Evolutionary conservation across 176 grass and related monocot genomes (phyloP).

Genomic region (Oryza rufipogon): DNA sequence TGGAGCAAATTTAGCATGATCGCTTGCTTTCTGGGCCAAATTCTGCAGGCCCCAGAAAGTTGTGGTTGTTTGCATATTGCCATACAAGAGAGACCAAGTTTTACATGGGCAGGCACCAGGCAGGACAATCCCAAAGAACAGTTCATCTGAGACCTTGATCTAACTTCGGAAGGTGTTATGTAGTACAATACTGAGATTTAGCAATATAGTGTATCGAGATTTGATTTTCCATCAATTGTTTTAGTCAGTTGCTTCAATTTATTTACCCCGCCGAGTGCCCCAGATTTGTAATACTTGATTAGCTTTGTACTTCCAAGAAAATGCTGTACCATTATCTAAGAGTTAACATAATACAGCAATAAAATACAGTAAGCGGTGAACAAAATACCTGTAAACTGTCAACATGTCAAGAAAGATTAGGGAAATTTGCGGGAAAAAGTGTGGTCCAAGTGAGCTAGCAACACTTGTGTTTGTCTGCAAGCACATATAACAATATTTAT

Average conservation of each 20-base stretch:
- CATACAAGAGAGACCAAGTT: background rate
- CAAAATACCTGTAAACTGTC: conserved; percentile 90
- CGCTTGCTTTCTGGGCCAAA: background rate
- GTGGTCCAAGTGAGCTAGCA: conserved; percentile 85
- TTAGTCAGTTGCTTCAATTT: background rate
- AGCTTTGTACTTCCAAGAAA: background rate
- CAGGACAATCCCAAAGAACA: background rate
- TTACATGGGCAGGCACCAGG: background rate
- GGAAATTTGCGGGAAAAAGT: conserved; percentile 94
- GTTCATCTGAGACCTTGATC: background rate
- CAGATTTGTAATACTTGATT: background rate
- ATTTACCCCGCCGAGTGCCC: background rate
- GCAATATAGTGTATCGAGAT: background rate
- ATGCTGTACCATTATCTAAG: background rate
- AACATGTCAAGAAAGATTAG: conserved; percentile 98
- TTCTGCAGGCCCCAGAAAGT: background rate
- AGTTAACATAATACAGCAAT: background rate
- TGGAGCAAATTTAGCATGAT: conserved; percentile 7
- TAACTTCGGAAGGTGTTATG: conserved; percentile 17
- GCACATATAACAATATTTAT: conserved; percentile 36
- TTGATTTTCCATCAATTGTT: background rate
- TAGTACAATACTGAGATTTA: background rate
- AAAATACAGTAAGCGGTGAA: conserved; percentile 15
- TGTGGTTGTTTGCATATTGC: background rate
- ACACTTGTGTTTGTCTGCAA: conserved; percentile 99